Evolutionary conservation across 306 rosid species (phyloP).

Genomic region (Casuarina glauca): DNA sequence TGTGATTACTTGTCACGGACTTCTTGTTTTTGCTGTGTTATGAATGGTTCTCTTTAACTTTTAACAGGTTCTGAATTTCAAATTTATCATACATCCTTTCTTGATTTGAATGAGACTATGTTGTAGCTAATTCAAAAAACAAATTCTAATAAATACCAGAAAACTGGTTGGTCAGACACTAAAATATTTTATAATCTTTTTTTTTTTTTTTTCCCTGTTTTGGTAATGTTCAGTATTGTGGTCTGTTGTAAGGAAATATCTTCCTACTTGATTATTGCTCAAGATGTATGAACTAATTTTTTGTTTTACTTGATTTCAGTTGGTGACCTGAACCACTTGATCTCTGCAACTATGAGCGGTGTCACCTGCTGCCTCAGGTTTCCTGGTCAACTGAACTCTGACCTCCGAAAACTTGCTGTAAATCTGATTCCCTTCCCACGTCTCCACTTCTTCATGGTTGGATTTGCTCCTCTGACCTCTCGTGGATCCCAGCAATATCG

Average conservation of each 20-base stretch:
- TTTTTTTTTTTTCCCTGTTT: too few relatives aligned
- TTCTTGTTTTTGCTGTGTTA: neutral
- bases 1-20: neutral
- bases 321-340: slow-evolving; percentile 61
- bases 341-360: slow-evolving; percentile 68
- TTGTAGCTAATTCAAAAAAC: too few relatives aligned
- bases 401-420: slow-evolving; percentile 55
- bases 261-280: neutral
- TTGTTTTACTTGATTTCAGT: slow-evolving; percentile 37
- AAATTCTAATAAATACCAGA: too few relatives aligned
- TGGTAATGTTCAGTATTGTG: neutral
- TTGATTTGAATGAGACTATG: too few relatives aligned
- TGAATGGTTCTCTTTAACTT: too few relatives aligned
- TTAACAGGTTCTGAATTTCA: too few relatives aligned
- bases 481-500: slow-evolving; percentile 64
- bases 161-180: too few relatives aligned
- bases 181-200: too few relatives aligned
- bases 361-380: slow-evolving; percentile 64
- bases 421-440: slow-evolving; percentile 65
- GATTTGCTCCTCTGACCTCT: slow-evolving; percentile 60
- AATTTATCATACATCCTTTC: too few relatives aligned
- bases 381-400: slow-evolving; percentile 65
- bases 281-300: neutral
- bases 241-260: neutral
- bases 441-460: slow-evolving; percentile 60